A percentile compares a stretch with the other conserved stretches of the same genome.
Conservation (phyloP, 352 stramenopile genomes). For the Phytophthora sansomeana region DNA sequence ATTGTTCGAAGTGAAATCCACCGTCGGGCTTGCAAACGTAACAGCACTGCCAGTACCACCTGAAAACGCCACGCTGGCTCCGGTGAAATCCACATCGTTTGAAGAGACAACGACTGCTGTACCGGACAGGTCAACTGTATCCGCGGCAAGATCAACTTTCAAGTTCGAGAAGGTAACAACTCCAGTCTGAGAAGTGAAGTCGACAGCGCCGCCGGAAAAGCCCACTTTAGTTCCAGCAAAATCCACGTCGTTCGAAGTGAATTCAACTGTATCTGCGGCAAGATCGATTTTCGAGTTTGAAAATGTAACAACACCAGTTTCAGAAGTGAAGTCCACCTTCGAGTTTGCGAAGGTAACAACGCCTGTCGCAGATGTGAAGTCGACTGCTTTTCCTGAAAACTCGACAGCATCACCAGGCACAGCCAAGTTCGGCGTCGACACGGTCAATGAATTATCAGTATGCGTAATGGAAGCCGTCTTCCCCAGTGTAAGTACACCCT, state of each 20-base stretch:
- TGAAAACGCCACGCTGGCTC: background rate
- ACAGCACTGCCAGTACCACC: too few relatives aligned
- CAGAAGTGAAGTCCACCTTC: slow-evolving; percentile 10
- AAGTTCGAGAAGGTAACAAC: slow-evolving; percentile 1
- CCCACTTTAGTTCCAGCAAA: background rate
- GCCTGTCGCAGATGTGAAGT: background rate
- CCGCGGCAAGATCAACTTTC: too few relatives aligned
- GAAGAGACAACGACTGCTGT: too few relatives aligned
- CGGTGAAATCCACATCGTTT: slow-evolving; percentile 1
- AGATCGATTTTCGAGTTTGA: slow-evolving; percentile 3
- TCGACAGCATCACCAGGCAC: slow-evolving; percentile 17
- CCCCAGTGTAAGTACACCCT: slow-evolving; percentile 33
- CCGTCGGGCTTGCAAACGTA: too few relatives aligned
- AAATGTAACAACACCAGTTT: slow-evolving; percentile 16
- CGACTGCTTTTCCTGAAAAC: slow-evolving; percentile 6
- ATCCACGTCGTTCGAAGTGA: slow-evolving; percentile 11
- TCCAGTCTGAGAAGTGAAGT: slow-evolving; percentile 4
- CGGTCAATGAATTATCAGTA: slow-evolving; percentile 38
- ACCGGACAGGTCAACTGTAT: too few relatives aligned
- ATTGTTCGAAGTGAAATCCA: slow-evolving; percentile 25
- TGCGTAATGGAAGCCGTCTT: slow-evolving; percentile 41
- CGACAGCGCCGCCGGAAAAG: slow-evolving; percentile 4
- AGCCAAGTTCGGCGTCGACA: slow-evolving; percentile 30
- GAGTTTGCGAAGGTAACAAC: background rate
- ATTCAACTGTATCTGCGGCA: slow-evolving; percentile 3